Percentiles rank a stretch among this genome's conserved stretches.
Conservation (phyloP, 2,329 filamentous ascomycete genomes). For the Aaosphaeria arxii region DNA sequence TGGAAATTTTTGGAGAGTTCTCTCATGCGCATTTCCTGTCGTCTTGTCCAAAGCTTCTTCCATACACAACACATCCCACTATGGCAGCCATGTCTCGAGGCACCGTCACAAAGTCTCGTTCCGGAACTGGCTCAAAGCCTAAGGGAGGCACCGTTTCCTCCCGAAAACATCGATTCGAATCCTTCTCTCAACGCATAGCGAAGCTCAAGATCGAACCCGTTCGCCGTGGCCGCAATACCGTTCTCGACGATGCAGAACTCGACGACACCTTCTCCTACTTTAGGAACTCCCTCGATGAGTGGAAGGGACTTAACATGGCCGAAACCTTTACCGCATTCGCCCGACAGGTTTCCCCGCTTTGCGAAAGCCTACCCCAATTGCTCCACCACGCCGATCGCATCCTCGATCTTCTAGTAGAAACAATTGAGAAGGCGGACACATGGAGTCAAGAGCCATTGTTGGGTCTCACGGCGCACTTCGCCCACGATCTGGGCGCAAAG, state of each 20-base stretch:
- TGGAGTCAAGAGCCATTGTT: constrained; percentile 82
- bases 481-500: constrained; percentile 81
- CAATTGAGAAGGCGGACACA: constrained; percentile 74
- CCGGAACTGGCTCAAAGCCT: constrained; percentile 54
- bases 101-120: constrained; percentile 35
- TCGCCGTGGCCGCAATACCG: constrained; percentile 80
- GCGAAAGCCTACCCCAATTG: constrained; percentile 87
- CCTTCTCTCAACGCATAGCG: constrained; percentile 84
- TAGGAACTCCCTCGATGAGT: constrained; percentile 76
- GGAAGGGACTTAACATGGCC: constrained; percentile 88
- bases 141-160: constrained; percentile 71
- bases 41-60: neutral
- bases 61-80: constrained; percentile 8
- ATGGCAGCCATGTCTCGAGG: constrained; percentile 47
- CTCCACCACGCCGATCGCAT: constrained; percentile 87
- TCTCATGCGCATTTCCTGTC: constrained; percentile 1
- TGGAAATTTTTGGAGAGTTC: constrained; percentile 26
- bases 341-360: constrained; percentile 70
- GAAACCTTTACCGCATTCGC: constrained; percentile 76
- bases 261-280: constrained; percentile 83
- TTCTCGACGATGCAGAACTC: constrained; percentile 75
- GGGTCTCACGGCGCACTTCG: constrained; percentile 85
- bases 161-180: constrained; percentile 86
- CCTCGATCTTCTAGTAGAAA: constrained; percentile 70
- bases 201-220: constrained; percentile 93